Conservation (phyloP, 345 rosid genomes). For the Ceriops tagal region DNA sequence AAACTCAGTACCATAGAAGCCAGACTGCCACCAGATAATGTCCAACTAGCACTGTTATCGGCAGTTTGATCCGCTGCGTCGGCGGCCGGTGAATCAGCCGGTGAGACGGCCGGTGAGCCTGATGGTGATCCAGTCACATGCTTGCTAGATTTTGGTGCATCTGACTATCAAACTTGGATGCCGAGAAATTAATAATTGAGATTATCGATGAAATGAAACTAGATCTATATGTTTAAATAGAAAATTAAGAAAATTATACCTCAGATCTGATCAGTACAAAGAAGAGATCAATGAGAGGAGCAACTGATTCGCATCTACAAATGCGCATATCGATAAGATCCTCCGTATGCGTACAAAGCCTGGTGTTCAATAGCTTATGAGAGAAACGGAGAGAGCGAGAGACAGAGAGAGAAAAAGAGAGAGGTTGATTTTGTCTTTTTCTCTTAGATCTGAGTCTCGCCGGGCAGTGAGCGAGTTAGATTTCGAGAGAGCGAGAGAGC, state of each 20-base stretch:
- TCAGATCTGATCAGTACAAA: conserved; percentile 14
- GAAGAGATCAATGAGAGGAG: background rate
- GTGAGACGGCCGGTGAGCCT: conserved; percentile 68
- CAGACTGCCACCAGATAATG: conserved; percentile 31
- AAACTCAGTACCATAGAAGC: conserved; percentile 41
- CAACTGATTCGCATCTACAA: conserved; percentile 8
- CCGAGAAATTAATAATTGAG: too few relatives aligned
- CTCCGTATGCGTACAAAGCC: background rate
- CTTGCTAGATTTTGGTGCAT: conserved; percentile 55
- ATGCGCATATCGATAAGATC: background rate
- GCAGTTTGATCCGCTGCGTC: conserved; percentile 49
- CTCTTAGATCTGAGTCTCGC: conserved; percentile 10
- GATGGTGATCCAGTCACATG: conserved; percentile 35
- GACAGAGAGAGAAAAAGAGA: too few relatives aligned
- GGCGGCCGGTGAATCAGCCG: conserved; percentile 60
- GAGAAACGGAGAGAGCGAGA: background rate
- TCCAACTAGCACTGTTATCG: conserved; percentile 49
- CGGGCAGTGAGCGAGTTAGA: background rate
- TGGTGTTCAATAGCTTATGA: background rate
- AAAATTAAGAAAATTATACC: conserved; percentile 1
- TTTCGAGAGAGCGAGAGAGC: background rate
- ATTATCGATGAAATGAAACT: too few relatives aligned
- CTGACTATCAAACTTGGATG: background rate
- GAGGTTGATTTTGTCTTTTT: background rate
- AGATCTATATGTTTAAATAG: too few relatives aligned